Percentiles rank a stretch among this genome's conserved stretches.
Evolutionary conservation across 495 filamentous ascomycete genomes (phyloP).

Genomic region (Aspergillus heteromorphus): DNA sequence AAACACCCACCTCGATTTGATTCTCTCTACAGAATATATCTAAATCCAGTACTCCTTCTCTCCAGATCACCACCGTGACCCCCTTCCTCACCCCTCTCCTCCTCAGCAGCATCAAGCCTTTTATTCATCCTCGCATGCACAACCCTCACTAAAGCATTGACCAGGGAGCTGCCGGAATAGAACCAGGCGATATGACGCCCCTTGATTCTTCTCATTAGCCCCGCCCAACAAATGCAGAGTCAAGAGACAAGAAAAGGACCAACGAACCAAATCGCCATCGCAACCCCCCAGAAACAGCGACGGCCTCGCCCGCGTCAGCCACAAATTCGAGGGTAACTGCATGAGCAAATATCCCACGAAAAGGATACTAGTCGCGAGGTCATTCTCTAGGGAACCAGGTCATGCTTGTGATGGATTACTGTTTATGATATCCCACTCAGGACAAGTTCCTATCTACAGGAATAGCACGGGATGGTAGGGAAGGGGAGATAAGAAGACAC

Average conservation of each 20-base stretch:
- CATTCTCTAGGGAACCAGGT: conserved; percentile 41
- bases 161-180: conserved; percentile 57
- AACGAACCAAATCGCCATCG: conserved; percentile 24
- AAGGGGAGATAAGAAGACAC: too few species aligned
- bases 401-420: conserved; percentile 33
- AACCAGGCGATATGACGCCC: conserved; percentile 63
- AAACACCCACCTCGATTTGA: too few species aligned
- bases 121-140: conserved; percentile 59
- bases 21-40: background rate
- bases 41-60: background rate
- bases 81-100: background rate
- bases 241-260: too few species aligned
- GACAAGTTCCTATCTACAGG: too few species aligned
- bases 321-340: conserved; percentile 57
- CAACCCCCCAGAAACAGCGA: conserved; percentile 25
- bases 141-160: conserved; percentile 61
- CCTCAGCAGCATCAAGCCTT: conserved; percentile 48
- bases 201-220: too few species aligned
- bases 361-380: conserved; percentile 57
- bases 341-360: conserved; percentile 62
- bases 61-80: background rate
- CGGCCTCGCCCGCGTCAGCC: conserved; percentile 43
- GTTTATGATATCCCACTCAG: too few species aligned
- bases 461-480: too few species aligned
- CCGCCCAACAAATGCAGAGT: too few species aligned